Evolutionary conservation across 2,329 filamentous ascomycete genomes (phyloP).

Genomic region (Orbilia blumenaviensis): DNA sequence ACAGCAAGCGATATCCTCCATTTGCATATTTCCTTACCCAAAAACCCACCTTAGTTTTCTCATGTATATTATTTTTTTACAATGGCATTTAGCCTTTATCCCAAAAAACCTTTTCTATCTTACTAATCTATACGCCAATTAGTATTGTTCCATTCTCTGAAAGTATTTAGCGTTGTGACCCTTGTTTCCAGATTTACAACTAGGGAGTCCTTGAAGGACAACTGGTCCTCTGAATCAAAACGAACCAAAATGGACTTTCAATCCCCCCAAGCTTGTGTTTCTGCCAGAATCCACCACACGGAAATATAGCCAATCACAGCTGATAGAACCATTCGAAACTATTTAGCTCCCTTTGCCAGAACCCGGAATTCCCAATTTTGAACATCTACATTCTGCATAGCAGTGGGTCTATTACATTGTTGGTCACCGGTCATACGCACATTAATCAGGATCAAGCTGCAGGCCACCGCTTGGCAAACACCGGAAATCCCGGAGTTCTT

Average conservation of each 20-base stretch:
- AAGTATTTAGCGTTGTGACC: slow-evolving; percentile 9
- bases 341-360: not conserved
- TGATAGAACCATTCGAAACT: no score
- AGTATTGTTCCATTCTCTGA: slow-evolving; percentile 3
- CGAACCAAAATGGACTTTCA: slow-evolving; percentile 4
- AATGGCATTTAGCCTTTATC: slow-evolving; percentile 31
- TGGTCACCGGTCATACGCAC: not conserved
- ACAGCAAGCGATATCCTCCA: slow-evolving; percentile 23
- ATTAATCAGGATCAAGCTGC: not conserved
- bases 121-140: slow-evolving; percentile 5
- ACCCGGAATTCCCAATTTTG: slow-evolving; percentile 3
- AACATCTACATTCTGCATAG: not conserved
- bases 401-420: slow-evolving; percentile 5
- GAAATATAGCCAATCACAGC: not conserved
- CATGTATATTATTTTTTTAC: slow-evolving; percentile 40
- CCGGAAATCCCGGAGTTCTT: slow-evolving; percentile 29
- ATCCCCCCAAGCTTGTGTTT: not conserved
- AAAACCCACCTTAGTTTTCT: slow-evolving; percentile 18
- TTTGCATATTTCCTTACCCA: slow-evolving; percentile 11
- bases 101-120: slow-evolving; percentile 13
- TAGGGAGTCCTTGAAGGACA: slow-evolving; percentile 5
- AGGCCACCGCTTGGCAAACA: not conserved
- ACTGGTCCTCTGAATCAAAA: slow-evolving; percentile 46
- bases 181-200: slow-evolving; percentile 14
- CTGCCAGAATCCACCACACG: not conserved